These are phyloP conservation scores for Russula emetica DNA, from an alignment of 768 basidiomycete species.

Conservation along the genomic window DNA sequence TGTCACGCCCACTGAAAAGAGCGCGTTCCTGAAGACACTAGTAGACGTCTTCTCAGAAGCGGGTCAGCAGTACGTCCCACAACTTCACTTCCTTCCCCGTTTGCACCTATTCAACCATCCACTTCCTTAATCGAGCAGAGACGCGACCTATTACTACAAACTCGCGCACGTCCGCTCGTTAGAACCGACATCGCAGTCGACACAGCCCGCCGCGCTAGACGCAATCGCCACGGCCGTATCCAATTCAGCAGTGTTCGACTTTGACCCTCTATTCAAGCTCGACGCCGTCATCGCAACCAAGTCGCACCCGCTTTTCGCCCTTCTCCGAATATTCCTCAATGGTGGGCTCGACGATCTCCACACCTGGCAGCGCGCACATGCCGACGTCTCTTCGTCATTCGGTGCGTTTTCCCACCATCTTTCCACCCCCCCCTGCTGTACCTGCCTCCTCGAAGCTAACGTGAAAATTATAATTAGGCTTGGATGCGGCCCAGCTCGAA, in stretches of 20 bases:
- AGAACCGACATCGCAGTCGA: constrained; percentile 48
- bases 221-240: constrained; percentile 62
- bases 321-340: constrained; percentile 72
- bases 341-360: constrained; percentile 58
- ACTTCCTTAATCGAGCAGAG: constrained; percentile 37
- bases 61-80: constrained; percentile 51
- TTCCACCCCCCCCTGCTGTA: neutral
- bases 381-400: constrained; percentile 49
- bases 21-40: constrained; percentile 59
- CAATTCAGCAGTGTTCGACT: constrained; percentile 67
- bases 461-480: constrained; percentile 37
- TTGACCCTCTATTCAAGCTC: constrained; percentile 74
- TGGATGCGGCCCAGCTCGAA: constrained; percentile 58
- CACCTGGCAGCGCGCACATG: constrained; percentile 53
- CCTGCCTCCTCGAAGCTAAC: neutral
- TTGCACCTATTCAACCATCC: neutral
- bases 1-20: constrained; percentile 56
- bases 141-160: constrained; percentile 59
- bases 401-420: constrained; percentile 36
- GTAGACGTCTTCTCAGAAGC: constrained; percentile 55
- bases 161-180: constrained; percentile 59
- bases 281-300: constrained; percentile 63
- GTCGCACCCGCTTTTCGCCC: constrained; percentile 65
- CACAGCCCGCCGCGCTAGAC: constrained; percentile 53
- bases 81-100: neutral